Conservation (phyloP, 1,284 basidiomycete genomes). For the Malassezia vespertilionis region DNA sequence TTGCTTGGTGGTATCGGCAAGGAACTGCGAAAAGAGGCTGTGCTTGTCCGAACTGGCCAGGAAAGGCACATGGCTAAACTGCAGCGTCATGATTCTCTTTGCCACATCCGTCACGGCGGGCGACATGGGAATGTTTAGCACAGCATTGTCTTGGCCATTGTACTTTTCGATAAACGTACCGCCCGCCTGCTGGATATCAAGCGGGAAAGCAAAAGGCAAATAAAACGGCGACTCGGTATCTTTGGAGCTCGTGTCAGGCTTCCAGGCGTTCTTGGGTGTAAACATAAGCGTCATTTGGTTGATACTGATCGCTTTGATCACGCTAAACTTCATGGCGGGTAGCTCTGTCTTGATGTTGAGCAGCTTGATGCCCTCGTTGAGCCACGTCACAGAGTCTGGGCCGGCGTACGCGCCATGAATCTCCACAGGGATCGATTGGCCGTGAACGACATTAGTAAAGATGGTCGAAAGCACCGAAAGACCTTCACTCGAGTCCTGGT, state of each 20-base stretch:
- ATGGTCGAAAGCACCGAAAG: conserved; percentile 57
- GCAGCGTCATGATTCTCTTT: conserved; percentile 57
- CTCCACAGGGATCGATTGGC: conserved; percentile 56
- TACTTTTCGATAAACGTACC: conserved; percentile 58
- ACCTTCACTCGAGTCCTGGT: conserved; percentile 54
- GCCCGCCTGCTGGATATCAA: conserved; percentile 58
- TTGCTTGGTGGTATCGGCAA: conserved; percentile 58
- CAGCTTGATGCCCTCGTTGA: conserved; percentile 63
- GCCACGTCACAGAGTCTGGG: conserved; percentile 58
- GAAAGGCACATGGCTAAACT: conserved; percentile 59
- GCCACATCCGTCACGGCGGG: conserved; percentile 58
- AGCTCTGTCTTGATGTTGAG: conserved; percentile 58
- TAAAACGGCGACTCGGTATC: conserved; percentile 58
- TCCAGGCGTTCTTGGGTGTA: conserved; percentile 52
- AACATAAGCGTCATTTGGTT: conserved; percentile 60
- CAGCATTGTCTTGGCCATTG: conserved; percentile 56
- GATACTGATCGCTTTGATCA: conserved; percentile 60
- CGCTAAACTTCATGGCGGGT: conserved; percentile 58
- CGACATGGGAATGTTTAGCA: conserved; percentile 57
- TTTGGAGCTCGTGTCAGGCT: conserved; percentile 56
- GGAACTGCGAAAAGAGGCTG: conserved; percentile 56
- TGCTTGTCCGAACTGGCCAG: conserved; percentile 55
- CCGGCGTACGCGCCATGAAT: conserved; percentile 61
- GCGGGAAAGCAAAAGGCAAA: conserved; percentile 61
- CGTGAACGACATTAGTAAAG: conserved; percentile 65